Evolutionary conservation across 192 early-diverging fungal genomes (phyloP).

Genomic region (Haplosporangium gracile): DNA sequence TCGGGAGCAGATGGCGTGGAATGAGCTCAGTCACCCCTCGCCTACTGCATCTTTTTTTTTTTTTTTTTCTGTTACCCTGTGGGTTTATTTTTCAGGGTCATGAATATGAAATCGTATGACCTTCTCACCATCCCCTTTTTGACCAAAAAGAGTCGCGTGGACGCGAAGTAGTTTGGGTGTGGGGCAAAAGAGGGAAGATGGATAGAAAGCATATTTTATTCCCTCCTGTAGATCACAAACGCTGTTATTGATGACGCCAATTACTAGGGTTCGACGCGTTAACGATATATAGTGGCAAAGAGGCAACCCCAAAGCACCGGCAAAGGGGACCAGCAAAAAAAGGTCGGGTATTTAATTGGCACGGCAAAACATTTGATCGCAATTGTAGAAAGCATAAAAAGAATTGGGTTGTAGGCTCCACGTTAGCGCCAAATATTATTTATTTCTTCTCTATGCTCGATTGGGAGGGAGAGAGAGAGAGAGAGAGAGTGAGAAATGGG

Average conservation of each 20-base stretch:
- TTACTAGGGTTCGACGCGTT: neutral
- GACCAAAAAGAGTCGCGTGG: conserved; percentile 2
- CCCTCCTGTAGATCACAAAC: neutral
- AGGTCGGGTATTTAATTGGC: neutral
- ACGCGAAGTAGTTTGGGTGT: neutral
- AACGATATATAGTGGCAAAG: neutral
- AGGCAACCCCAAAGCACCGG: neutral
- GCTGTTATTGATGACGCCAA: neutral
- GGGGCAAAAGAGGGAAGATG: neutral
- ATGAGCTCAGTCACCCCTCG: neutral
- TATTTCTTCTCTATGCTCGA: neutral
- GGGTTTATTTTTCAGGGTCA: neutral
- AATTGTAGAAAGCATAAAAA: neutral
- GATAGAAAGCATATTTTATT: neutral
- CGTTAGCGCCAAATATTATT: neutral
- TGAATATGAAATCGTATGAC: conserved; percentile 3
- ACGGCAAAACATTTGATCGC: neutral
- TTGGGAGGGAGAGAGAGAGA: neutral
- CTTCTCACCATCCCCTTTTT: neutral
- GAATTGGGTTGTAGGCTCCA: neutral
- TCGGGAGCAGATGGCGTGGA: neutral
- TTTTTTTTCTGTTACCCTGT: neutral
- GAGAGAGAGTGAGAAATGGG: neutral
- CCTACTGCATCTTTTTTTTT: neutral
- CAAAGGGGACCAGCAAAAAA: neutral